Conservation (phyloP, 257 asterid genomes). For the Solanum ossicruentum region DNA sequence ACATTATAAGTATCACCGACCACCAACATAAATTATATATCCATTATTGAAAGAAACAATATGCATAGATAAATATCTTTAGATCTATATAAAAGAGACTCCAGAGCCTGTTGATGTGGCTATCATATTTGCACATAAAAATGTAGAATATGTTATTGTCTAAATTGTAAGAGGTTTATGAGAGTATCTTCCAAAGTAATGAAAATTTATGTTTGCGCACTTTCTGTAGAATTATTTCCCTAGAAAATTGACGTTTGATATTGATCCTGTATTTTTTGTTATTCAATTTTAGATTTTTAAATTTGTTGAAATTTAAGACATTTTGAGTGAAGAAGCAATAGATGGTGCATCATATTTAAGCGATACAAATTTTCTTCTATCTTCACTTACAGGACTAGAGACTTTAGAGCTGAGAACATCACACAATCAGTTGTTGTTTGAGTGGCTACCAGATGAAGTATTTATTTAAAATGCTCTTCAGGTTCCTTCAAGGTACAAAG, state of each 20-base stretch:
- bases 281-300: neutral
- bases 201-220: neutral
- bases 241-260: neutral
- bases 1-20: no score
- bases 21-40: no score
- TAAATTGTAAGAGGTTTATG: no score
- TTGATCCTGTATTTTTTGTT: neutral
- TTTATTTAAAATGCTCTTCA: slow-evolving; percentile 64
- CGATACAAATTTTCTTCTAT: slow-evolving; percentile 71
- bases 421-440: slow-evolving; percentile 80
- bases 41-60: no score
- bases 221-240: neutral
- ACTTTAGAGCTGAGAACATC: slow-evolving; percentile 54
- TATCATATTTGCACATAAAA: no score
- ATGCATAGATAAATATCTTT: no score
- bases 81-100: no score
- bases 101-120: no score
- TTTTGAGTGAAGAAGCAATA: slow-evolving; percentile 57
- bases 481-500: slow-evolving; percentile 53
- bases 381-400: slow-evolving; percentile 35
- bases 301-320: slow-evolving; percentile 54
- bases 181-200: no score
- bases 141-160: no score
- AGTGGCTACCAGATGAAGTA: slow-evolving; percentile 70
- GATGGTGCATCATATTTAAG: slow-evolving; percentile 77